Conservation (phyloP, 2,329 filamentous ascomycete species). For the Blumeria graminis region DNA sequence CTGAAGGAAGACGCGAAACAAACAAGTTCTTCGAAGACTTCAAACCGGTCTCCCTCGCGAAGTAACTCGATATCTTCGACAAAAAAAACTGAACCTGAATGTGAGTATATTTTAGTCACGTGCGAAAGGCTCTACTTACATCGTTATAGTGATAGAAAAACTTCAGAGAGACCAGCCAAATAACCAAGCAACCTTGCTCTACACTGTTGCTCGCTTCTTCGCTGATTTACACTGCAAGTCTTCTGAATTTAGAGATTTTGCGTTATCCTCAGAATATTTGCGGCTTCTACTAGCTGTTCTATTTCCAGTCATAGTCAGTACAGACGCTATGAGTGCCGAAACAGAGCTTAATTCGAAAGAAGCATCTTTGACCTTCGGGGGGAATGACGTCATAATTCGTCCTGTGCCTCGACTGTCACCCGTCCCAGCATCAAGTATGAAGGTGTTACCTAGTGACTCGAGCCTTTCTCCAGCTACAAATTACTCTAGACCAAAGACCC, state of each 20-base stretch:
- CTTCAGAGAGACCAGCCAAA: conserved; percentile 25
- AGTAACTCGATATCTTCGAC: conserved; percentile 40
- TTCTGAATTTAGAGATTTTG: conserved; percentile 57
- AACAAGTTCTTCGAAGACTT: conserved; percentile 8
- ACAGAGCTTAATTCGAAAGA: conserved; percentile 70
- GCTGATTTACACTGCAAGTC: conserved; percentile 58
- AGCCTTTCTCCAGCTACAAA: conserved; percentile 21
- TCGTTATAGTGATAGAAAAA: conserved; percentile 16
- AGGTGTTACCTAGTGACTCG: conserved; percentile 37
- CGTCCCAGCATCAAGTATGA: conserved; percentile 41
- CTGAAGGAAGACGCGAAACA: conserved; percentile 7
- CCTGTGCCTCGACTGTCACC: conserved; percentile 26
- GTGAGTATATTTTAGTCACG: conserved; percentile 18
- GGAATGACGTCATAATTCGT: conserved; percentile 61
- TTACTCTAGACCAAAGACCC: conserved; percentile 28
- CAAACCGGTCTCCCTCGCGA: conserved; percentile 7
- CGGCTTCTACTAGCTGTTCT: conserved; percentile 56
- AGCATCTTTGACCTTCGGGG: conserved; percentile 61
- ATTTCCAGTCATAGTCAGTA: conserved; percentile 72
- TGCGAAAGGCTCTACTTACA: conserved; percentile 2
- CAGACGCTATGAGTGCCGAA: conserved; percentile 60
- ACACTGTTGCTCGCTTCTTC: conserved; percentile 57
- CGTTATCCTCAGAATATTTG: conserved; percentile 55
- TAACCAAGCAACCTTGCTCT: conserved; percentile 40
- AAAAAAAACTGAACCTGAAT: conserved; percentile 29